Percentiles rank a stretch among this genome's conserved stretches.
These are phyloP conservation scores for Pyrenula massariospora DNA, from an alignment of 495 filamentous ascomycete genomes.

Conservation along the genomic window DNA sequence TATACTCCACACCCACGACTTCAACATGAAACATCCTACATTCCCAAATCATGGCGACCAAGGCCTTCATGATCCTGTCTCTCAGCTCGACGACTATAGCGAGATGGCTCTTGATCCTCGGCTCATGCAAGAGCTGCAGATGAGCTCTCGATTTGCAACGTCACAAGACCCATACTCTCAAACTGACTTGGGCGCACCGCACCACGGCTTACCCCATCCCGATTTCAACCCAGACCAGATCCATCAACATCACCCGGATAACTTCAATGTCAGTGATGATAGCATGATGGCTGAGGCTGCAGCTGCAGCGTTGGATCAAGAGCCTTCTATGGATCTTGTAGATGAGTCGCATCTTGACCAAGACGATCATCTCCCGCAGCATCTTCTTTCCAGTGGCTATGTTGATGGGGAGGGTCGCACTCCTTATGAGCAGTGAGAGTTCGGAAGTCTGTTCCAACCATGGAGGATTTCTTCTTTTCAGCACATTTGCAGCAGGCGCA, in stretches of 20 bases:
- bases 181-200: background rate
- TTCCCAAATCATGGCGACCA: background rate
- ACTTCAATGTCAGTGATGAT: background rate
- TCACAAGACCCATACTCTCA: background rate
- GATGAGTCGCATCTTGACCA: slow-evolving; percentile 32
- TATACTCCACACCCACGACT: background rate
- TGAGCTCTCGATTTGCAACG: background rate
- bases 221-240: slow-evolving; percentile 17
- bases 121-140: background rate
- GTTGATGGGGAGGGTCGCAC: background rate
- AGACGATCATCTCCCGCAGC: slow-evolving; percentile 5
- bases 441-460: no score
- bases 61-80: background rate
- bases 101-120: background rate
- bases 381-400: background rate
- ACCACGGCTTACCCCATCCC: slow-evolving; percentile 15
- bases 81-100: background rate
- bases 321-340: slow-evolving; percentile 1
- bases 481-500: no score
- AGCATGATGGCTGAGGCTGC: slow-evolving; percentile 1
- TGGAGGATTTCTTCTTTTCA: no score
- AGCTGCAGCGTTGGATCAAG: slow-evolving; percentile 1
- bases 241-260: background rate
- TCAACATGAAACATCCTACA: background rate
- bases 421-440: background rate